phyloP scores from a whole-genome alignment of 1,139 yeast species.

The Yamadazyma triangularis region DNA sequence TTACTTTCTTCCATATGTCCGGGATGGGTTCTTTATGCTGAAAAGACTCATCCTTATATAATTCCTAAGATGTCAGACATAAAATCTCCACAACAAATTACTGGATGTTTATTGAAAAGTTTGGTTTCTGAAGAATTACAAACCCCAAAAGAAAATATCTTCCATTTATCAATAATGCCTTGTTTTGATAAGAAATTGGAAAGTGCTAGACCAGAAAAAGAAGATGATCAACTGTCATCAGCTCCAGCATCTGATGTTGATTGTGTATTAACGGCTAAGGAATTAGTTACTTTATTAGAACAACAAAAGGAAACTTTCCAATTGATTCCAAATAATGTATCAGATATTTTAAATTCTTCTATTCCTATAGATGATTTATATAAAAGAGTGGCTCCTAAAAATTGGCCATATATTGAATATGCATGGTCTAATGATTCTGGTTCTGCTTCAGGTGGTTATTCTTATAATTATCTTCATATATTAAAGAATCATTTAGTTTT shows the following conservation, averaged over 20 bases:
- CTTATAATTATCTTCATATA: slow-evolving; percentile 50
- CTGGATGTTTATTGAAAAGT: slow-evolving; percentile 73
- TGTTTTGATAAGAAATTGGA: slow-evolving; percentile 96
- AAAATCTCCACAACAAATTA: slow-evolving; percentile 90
- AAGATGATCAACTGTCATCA: slow-evolving; percentile 3
- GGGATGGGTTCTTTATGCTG: slow-evolving; percentile 95
- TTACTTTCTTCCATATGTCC: slow-evolving; percentile 75
- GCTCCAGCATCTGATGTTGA: slow-evolving; percentile 67
- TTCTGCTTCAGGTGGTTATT: slow-evolving; percentile 89
- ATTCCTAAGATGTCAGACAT: slow-evolving; percentile 58
- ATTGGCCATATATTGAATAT: slow-evolving; percentile 54
- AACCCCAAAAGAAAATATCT: slow-evolving; percentile 40
- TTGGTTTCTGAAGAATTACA: slow-evolving; percentile 40
- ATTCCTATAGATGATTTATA: slow-evolving; percentile 22
- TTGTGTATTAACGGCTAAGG: slow-evolving; percentile 91
- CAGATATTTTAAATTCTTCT: slow-evolving; percentile 9
- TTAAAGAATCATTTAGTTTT: slow-evolving; percentile 27
- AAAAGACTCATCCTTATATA: slow-evolving; percentile 87
- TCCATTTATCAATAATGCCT: slow-evolving; percentile 89
- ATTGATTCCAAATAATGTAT: slow-evolving; percentile 16
- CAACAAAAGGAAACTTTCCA: slow-evolving; percentile 33
- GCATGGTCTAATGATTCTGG: slow-evolving; percentile 78
- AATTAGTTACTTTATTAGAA: slow-evolving; percentile 62
- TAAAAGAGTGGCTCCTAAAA: slow-evolving; percentile 38
- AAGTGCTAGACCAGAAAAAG: slow-evolving; percentile 75